phyloP scores from a whole-genome alignment of 1,139 yeast species.

The Suhomyces chickasaworum region DNA sequence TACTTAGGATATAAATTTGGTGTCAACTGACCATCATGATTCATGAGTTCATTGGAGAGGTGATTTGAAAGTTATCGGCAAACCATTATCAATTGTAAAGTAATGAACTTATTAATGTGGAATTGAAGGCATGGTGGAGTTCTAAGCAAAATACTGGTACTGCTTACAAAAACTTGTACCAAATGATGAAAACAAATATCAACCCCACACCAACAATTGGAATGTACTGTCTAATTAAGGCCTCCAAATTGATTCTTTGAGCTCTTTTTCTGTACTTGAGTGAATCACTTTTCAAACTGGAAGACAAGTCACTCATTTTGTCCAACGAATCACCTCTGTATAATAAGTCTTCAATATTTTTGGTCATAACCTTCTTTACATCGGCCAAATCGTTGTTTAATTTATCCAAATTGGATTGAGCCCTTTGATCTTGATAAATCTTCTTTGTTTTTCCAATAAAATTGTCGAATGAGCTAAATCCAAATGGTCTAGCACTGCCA shows the following conservation, averaged over 20 bases:
- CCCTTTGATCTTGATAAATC: conserved; percentile 87
- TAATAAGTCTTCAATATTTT: conserved; percentile 89
- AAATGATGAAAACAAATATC: conserved; percentile 73
- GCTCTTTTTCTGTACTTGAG: conserved; percentile 89
- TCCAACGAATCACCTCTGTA: conserved; percentile 95
- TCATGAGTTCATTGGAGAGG: background rate
- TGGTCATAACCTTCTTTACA: conserved; percentile 93
- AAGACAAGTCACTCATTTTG: conserved; percentile 86
- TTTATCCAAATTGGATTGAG: conserved; percentile 83
- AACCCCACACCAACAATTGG: conserved; percentile 78
- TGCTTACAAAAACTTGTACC: conserved; percentile 66
- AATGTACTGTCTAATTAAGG: conserved; percentile 83
- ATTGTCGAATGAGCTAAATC: conserved; percentile 80
- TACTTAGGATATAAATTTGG: too few species aligned
- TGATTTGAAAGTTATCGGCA: background rate
- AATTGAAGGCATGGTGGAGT: background rate
- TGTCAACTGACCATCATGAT: background rate
- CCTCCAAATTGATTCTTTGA: conserved; percentile 85
- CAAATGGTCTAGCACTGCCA: conserved; percentile 78
- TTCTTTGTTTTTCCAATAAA: conserved; percentile 87
- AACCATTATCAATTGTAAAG: background rate
- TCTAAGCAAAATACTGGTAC: background rate
- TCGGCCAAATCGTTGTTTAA: conserved; percentile 87
- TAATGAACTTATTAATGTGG: background rate
- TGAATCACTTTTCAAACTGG: conserved; percentile 77